Base-by-base conservation (phyloP, 1,284 basidiomycete genomes). In the Marasmius oreades region DNA sequence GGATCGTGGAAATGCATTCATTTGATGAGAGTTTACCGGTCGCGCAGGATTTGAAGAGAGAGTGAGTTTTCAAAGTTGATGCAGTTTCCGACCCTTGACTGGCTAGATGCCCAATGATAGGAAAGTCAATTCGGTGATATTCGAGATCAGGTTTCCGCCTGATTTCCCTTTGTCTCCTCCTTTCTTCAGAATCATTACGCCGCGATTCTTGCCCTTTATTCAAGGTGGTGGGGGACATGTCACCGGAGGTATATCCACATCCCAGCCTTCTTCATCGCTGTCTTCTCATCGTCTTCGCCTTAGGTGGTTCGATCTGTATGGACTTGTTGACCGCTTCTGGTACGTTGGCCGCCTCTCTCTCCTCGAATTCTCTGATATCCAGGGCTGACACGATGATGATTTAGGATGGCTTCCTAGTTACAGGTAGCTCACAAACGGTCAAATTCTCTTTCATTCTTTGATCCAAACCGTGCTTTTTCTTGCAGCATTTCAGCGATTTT, bases 221-320 rank as follows among this genome's bases (percentile, higher is more conserved):
- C 76, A 82, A 57, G 84, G 82, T 23, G 82, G 84, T 3, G 84
- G 84, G 16, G 84, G 84, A 0, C 83, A 86, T 67, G 71, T 86
- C 39, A 86, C 84, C 24, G 77, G 77, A 59, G 84, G 82, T 80
- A 59, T 44, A 73, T 63, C 22, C 22, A 33, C 44, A 3, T n/a
- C n/a, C 36, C 7, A 42, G 10, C 24, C 37, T 53, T 46, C 33
- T 43, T 53, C 47, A 28, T 42, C 45, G 39, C 23, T 24, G 22
- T 14, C 28, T 52, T 56, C n/a, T 34, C 34, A 22, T 55, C 44
- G 14, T 31, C 23, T 8, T 45, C 61, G 24, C n/a, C n/a, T 14
- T 51, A 84, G 82, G 82, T 24, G 84, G 84, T 2, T 85, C 83
- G 5, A 85, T 86, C 53, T 86, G 84, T 60, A 85, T 86, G 83